phyloP scores from a whole-genome alignment of 495 filamentous ascomycete species.

The Trichoderma virens region DNA sequence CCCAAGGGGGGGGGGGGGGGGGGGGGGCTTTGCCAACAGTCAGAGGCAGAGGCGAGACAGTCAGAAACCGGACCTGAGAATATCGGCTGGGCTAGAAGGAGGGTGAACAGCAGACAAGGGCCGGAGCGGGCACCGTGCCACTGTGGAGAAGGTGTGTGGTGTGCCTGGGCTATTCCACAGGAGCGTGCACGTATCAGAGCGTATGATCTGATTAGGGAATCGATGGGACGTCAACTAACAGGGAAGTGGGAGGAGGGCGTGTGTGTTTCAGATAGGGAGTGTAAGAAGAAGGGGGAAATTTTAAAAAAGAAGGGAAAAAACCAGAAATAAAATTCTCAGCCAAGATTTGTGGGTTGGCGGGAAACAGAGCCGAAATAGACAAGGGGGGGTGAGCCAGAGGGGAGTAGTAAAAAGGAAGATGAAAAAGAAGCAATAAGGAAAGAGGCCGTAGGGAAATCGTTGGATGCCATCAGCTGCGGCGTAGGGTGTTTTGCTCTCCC shows the following conservation, averaged over 20 bases:
- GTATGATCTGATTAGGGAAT: constrained; percentile 11
- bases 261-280: constrained; percentile 3
- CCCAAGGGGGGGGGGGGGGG: background rate
- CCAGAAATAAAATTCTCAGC: background rate
- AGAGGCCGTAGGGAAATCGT: no score
- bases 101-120: constrained; percentile 18
- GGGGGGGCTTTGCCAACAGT: background rate
- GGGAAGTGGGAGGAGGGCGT: constrained; percentile 3
- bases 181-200: constrained; percentile 31
- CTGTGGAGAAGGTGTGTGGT: constrained; percentile 23
- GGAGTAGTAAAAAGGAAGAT: background rate
- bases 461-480: background rate
- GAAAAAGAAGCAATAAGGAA: no score
- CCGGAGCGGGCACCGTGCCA: constrained; percentile 23
- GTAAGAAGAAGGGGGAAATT: background rate
- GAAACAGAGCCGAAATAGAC: background rate
- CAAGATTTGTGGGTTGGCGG: background rate
- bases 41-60: background rate
- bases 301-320: background rate
- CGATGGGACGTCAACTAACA: constrained; percentile 3
- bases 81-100: background rate
- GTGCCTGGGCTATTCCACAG: constrained; percentile 28
- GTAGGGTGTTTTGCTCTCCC: background rate
- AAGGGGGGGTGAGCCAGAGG: background rate
- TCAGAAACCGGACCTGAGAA: constrained; percentile 6